Evolutionary conservation across 2,329 filamentous ascomycete genomes (phyloP).

Genomic region (Claviceps sp.): DNA sequence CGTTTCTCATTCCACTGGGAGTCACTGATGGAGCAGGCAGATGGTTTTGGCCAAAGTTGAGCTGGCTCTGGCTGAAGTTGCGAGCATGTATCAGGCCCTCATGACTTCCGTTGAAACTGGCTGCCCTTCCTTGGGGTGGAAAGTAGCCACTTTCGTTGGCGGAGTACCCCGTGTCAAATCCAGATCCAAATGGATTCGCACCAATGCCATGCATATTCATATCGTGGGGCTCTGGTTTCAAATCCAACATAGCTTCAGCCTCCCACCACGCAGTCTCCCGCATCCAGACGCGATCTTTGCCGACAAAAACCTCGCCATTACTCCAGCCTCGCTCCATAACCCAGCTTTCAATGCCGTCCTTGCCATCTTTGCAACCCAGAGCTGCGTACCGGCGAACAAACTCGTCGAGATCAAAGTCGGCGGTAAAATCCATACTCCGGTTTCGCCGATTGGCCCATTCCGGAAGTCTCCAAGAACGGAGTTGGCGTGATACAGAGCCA

Average conservation of each 20-base stretch:
- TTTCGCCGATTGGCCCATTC: slow-evolving; percentile 95
- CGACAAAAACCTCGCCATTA: slow-evolving; percentile 89
- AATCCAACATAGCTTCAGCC: slow-evolving; percentile 87
- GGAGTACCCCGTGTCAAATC: slow-evolving; percentile 61
- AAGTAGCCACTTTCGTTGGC: slow-evolving; percentile 58
- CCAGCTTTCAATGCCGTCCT: slow-evolving; percentile 90
- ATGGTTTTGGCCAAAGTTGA: slow-evolving; percentile 29
- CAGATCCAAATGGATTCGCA: slow-evolving; percentile 29
- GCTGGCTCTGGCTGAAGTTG: slow-evolving; percentile 42
- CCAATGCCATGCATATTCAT: slow-evolving; percentile 21
- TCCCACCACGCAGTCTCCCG: slow-evolving; percentile 94
- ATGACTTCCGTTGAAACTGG: slow-evolving; percentile 51
- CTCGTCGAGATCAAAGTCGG: slow-evolving; percentile 90
- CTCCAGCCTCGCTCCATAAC: slow-evolving; percentile 92
- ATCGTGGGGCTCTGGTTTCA: slow-evolving; percentile 50
- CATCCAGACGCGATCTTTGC: slow-evolving; percentile 89
- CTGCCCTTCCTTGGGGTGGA: slow-evolving; percentile 43
- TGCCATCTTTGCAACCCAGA: slow-evolving; percentile 78
- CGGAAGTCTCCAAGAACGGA: slow-evolving; percentile 82
- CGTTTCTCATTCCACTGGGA: slow-evolving; percentile 43
- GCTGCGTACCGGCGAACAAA: slow-evolving; percentile 71
- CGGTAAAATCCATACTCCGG: slow-evolving; percentile 85
- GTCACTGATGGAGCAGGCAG: slow-evolving; percentile 44
- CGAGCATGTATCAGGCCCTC: slow-evolving; percentile 57
- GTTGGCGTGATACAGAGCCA: slow-evolving; percentile 78